Evolutionary conservation across 148 eudicot species (phyloP).

Genomic region (Nyssa sinensis): DNA sequence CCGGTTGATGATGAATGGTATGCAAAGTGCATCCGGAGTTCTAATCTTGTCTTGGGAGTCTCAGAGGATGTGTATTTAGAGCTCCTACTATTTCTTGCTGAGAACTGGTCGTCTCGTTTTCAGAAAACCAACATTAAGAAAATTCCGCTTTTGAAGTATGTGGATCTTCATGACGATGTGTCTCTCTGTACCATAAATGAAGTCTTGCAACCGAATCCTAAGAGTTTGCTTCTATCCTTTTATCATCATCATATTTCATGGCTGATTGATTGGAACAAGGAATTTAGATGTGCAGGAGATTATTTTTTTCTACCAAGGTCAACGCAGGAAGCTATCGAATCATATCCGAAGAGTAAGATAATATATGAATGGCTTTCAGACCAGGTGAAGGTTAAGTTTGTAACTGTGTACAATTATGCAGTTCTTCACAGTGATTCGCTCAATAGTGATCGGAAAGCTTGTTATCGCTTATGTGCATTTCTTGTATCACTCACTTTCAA

Average conservation of each 20-base stretch:
- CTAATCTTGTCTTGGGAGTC: conserved; percentile 51
- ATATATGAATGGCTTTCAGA: conserved; percentile 27
- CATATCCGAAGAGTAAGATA: conserved; percentile 14
- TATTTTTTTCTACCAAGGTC: conserved; percentile 13
- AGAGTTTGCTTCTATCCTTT: conserved; percentile 16
- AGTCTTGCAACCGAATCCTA: background rate
- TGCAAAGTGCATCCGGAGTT: conserved; percentile 54
- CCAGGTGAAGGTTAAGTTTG: conserved; percentile 11
- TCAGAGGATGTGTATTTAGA: conserved; percentile 44
- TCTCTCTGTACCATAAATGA: conserved; percentile 33
- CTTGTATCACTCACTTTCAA: conserved; percentile 16
- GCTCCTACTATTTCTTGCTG: conserved; percentile 49
- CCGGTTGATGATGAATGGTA: conserved; percentile 58
- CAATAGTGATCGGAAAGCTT: conserved; percentile 7
- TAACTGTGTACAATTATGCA: conserved; percentile 19
- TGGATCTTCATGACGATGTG: conserved; percentile 28
- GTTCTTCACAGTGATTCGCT: background rate
- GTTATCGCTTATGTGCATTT: conserved; percentile 24
- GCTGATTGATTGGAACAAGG: conserved; percentile 35
- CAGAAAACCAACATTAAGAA: conserved; percentile 27
- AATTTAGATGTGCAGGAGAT: conserved; percentile 14
- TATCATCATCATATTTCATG: conserved; percentile 11
- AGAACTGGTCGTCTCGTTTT: conserved; percentile 42
- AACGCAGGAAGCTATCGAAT: conserved; percentile 20
- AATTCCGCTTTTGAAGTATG: conserved; percentile 52